Base-by-base conservation (phyloP, 805 yeast genomes). In the Wickerhamomyces bovis region DNA sequence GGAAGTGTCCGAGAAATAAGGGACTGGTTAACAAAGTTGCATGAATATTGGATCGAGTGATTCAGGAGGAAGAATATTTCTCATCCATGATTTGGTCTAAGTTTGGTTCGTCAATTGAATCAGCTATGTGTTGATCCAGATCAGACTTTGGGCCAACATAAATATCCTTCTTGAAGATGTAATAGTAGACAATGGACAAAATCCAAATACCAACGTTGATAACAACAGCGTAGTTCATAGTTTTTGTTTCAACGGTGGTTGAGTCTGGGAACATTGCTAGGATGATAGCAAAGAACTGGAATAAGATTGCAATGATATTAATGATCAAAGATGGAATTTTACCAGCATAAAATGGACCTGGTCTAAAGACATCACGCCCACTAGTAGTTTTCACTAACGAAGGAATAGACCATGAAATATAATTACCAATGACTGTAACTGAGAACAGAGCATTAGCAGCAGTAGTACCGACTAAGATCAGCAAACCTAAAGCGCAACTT, bases 181-280 rank as follows among this genome's bases (percentile, higher is more conserved):
- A 70, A 65, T 75, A 83, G 59, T 81, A 82, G 0, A 74, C 43
- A 45, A 72, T 57, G 1, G 85, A 69, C 22, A 81, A 68, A 4
- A 77, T 49, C 85, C 86, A 80, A n/a, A 78, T 73, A 36, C 82
- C 83, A 19, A 78, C 77, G 36, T 78, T 81, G 51, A 84, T 78
- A 6, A 79, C 87, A 55, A 76, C 74, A 1, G 89, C 80, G 60
- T 84, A 85, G 64, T 85, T 85, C 94, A 85, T 85, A 9, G 76
- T 64, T 0, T 65, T 63, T 44, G 68, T 69, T 15, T 56, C 56
- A 3, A 61, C 55, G n/a, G 48, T 46, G 53, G 61, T 63, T 15
- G 72, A 65, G 25, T 57, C 38, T 23, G 94, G 92, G 68, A 84
- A 76, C 82, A 79, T 77, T 22, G 75, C 70, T 63, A 83, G 62